These are phyloP conservation scores for Acaromyces ingoldii DNA, from an alignment of 1,284 basidiomycete genomes.

Conservation along the genomic window DNA sequence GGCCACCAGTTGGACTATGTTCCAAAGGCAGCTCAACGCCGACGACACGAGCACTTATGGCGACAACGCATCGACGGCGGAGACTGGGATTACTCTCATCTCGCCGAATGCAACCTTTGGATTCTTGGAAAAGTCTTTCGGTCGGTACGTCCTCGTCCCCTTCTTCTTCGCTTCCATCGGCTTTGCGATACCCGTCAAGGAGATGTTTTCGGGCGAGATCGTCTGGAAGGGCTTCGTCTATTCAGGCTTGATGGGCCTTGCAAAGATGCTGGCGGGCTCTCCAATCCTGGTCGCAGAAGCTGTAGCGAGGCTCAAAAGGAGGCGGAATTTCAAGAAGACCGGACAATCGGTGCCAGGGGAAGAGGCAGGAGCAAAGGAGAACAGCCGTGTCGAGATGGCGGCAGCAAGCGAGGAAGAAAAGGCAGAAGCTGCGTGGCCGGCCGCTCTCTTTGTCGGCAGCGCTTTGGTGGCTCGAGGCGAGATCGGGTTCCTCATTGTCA, in stretches of 20 bases:
- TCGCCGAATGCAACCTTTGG: neutral
- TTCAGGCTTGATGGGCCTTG: conserved; percentile 57
- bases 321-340: neutral
- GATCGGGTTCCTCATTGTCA: conserved; percentile 54
- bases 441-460: conserved; percentile 53
- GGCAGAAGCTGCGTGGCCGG: conserved; percentile 9
- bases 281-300: conserved; percentile 49
- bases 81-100: neutral
- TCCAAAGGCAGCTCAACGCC: no score
- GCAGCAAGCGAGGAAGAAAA: neutral
- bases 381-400: neutral
- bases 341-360: neutral
- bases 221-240: conserved; percentile 59
- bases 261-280: conserved; percentile 54
- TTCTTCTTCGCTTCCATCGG: conserved; percentile 62
- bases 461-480: conserved; percentile 60
- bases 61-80: neutral
- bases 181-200: conserved; percentile 58
- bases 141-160: conserved; percentile 55
- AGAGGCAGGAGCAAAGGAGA: neutral
- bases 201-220: conserved; percentile 55
- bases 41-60: no score
- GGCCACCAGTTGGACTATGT: no score
- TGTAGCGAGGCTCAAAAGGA: conserved; percentile 3
- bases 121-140: neutral